A percentile compares a stretch with the other conserved stretches of the same genome.
phyloP scores from a whole-genome alignment of 768 basidiomycete species.

The Nidularia pulvinata region DNA sequence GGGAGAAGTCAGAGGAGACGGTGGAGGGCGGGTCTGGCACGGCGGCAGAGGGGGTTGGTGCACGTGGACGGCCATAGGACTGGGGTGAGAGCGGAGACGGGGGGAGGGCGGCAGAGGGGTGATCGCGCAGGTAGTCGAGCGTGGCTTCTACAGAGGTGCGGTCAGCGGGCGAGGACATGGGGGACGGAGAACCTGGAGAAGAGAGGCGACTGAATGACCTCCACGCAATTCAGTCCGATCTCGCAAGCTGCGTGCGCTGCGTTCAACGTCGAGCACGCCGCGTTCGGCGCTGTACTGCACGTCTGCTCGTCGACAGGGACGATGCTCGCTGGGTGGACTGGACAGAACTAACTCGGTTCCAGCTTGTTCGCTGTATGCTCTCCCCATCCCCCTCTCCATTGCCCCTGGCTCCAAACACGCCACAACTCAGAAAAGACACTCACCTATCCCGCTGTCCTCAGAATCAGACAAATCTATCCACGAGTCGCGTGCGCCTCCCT shows the following conservation, averaged over 20 bases:
- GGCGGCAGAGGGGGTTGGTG: conserved; percentile 30
- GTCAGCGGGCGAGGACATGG: conserved; percentile 8
- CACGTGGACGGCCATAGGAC: conserved; percentile 29
- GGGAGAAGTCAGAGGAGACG: conserved; percentile 2
- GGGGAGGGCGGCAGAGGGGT: conserved; percentile 20
- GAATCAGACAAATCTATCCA: conserved; percentile 3
- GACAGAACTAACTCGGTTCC: no score
- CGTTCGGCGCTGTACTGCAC: no score
- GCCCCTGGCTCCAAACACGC: conserved; percentile 12
- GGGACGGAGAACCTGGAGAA: conserved; percentile 9
- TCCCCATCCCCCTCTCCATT: no score
- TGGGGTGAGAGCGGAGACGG: conserved; percentile 14
- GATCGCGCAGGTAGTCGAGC: conserved; percentile 22
- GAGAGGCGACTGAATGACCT: no score
- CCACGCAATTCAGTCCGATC: not conserved
- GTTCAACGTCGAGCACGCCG: no score
- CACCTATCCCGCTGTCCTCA: conserved; percentile 9
- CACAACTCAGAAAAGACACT: conserved; percentile 10
- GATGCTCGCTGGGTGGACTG: no score
- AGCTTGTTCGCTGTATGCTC: no score
- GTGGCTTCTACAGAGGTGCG: not conserved
- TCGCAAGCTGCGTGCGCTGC: no score
- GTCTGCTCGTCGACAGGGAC: no score
- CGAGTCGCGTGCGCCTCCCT: not conserved
- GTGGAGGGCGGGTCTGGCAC: conserved; percentile 16